Conservation (phyloP, 345 rosid genomes). For the Euphorbia lathyris region DNA sequence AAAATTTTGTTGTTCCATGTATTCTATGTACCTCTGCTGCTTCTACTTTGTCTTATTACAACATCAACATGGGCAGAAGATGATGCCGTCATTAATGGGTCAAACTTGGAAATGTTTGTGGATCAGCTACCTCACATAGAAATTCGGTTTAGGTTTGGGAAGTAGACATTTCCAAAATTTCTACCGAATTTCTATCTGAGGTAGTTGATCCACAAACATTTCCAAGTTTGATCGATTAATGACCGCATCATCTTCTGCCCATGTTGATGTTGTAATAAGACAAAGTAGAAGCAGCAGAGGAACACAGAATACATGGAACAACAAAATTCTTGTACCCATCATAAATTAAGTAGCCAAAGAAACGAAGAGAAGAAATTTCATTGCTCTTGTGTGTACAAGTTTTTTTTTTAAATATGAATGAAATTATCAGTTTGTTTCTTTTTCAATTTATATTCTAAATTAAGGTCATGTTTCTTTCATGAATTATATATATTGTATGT, state of each 20-base stretch:
- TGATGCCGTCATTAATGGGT: constrained; percentile 30
- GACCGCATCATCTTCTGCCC: constrained; percentile 36
- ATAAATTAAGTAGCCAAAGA: too few species aligned
- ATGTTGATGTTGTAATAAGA: constrained; percentile 9
- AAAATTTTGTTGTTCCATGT: not conserved
- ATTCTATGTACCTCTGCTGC: not conserved
- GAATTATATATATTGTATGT: too few species aligned
- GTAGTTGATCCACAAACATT: constrained; percentile 81
- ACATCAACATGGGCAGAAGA: constrained; percentile 34
- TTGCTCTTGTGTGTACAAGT: too few species aligned
- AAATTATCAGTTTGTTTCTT: too few species aligned
- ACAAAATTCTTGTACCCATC: too few species aligned
- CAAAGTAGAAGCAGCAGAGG: not conserved
- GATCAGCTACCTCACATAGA: constrained; percentile 75
- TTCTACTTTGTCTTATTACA: not conserved
- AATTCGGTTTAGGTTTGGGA: constrained; percentile 47
- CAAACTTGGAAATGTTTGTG: constrained; percentile 63
- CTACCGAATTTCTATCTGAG: too few species aligned
- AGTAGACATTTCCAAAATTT: too few species aligned
- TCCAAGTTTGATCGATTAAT: constrained; percentile 35
- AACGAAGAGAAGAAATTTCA: too few species aligned
- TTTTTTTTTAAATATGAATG: too few species aligned
- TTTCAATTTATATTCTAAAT: too few species aligned
- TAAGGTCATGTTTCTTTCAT: too few species aligned
- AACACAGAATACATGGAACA: not conserved